Percentiles rank a stretch among this genome's conserved stretches.
Conservation (phyloP, 1,139 yeast genomes). For the Maudiozyma humilis region DNA sequence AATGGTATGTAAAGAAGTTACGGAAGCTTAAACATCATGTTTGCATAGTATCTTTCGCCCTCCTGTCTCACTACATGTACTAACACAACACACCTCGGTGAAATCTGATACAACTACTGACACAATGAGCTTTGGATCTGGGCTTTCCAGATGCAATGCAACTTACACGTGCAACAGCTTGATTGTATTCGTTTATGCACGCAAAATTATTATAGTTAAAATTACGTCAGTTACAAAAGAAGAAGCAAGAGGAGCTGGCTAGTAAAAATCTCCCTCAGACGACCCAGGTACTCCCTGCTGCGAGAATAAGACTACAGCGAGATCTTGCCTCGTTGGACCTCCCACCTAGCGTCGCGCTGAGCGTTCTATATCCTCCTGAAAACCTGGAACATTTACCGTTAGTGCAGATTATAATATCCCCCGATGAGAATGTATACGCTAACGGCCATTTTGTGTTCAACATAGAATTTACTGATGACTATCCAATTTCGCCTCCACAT, state of each 20-base stretch:
- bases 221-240: conserved; percentile 52
- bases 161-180: too few relatives aligned
- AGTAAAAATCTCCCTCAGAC: conserved; percentile 4
- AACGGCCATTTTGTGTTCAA: conserved; percentile 63
- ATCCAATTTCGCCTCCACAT: conserved; percentile 91
- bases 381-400: conserved; percentile 36
- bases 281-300: conserved; percentile 33
- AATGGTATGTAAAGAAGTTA: too few relatives aligned
- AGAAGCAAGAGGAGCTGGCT: conserved; percentile 39
- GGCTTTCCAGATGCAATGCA: too few relatives aligned
- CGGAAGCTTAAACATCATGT: too few relatives aligned
- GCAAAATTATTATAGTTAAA: conserved; percentile 42
- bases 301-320: conserved; percentile 41
- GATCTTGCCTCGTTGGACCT: conserved; percentile 64
- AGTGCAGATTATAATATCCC: conserved; percentile 52
- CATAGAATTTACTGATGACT: conserved; percentile 57
- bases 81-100: too few relatives aligned
- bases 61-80: too few relatives aligned
- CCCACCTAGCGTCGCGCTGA: conserved; percentile 54
- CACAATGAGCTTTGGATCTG: too few relatives aligned
- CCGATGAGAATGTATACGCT: conserved; percentile 73
- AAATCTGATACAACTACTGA: too few relatives aligned
- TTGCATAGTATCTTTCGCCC: too few relatives aligned
- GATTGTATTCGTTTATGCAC: too few relatives aligned
- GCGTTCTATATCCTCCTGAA: conserved; percentile 49